Evolutionary conservation across 1,139 yeast genomes (phyloP).

Genomic region (Taphrina populina): DNA sequence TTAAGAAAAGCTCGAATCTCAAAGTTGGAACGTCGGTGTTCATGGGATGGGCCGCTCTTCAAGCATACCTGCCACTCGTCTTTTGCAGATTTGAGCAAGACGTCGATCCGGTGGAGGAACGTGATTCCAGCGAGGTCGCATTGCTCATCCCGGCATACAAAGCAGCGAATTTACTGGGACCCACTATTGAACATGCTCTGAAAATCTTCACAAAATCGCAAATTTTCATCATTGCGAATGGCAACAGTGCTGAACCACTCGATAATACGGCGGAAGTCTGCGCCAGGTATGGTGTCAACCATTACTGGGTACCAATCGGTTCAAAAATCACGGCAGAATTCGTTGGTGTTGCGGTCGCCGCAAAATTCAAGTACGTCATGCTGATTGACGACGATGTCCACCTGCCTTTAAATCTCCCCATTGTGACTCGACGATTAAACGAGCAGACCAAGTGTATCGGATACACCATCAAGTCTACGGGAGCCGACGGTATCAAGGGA

Average conservation of each 20-base stretch:
- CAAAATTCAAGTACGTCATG: conserved; percentile 26
- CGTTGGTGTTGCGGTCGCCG: conserved; percentile 15
- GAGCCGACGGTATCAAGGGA: conserved; percentile 23
- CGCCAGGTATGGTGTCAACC: conserved; percentile 23
- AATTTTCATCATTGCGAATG: conserved; percentile 25
- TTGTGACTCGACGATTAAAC: conserved; percentile 12
- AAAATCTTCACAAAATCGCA: conserved; percentile 15
- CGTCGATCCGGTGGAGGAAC: conserved; percentile 15
- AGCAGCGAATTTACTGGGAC: conserved; percentile 13
- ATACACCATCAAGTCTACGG: conserved; percentile 25
- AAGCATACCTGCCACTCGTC: conserved; percentile 17
- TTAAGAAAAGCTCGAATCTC: neutral
- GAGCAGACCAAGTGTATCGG: conserved; percentile 15
- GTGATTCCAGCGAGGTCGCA: conserved; percentile 15
- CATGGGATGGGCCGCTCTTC: conserved; percentile 13
- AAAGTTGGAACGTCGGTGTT: conserved; percentile 1
- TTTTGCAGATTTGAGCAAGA: conserved; percentile 18
- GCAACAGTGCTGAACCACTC: conserved; percentile 8
- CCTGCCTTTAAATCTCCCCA: conserved; percentile 12
- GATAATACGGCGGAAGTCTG: conserved; percentile 24
- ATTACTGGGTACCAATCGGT: conserved; percentile 25
- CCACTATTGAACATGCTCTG: conserved; percentile 21
- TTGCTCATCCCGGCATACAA: conserved; percentile 27
- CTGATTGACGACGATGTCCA: conserved; percentile 26
- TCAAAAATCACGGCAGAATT: conserved; percentile 17